These are phyloP conservation scores for Macroventuria anomochaeta DNA, from an alignment of 2,329 filamentous ascomycete species.

Conservation along the genomic window DNA sequence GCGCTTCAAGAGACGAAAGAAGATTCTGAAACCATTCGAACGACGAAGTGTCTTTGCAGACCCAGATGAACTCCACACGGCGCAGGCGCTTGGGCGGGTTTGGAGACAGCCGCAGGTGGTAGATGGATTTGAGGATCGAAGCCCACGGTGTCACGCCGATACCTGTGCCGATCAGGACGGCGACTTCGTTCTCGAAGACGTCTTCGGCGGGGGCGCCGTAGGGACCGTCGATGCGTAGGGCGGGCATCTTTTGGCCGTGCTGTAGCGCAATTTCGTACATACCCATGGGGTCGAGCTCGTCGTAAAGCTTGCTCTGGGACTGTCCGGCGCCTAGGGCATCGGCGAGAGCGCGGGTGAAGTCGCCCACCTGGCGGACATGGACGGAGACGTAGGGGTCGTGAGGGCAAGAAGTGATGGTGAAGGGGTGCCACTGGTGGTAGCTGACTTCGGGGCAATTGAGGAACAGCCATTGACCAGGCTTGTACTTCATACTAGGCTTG, in stretches of 20 bases:
- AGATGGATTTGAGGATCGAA: conserved; percentile 93
- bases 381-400: conserved; percentile 94
- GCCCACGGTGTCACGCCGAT: conserved; percentile 90
- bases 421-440: conserved; percentile 94
- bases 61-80: conserved; percentile 98
- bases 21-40: conserved; percentile 99
- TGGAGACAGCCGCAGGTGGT: conserved; percentile 88
- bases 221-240: conserved; percentile 88
- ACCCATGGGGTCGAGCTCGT: conserved; percentile 87
- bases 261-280: conserved; percentile 98
- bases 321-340: conserved; percentile 91
- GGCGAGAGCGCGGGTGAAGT: conserved; percentile 93
- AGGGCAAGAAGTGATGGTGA: conserved; percentile 98
- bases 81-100: conserved; percentile 89
- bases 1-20: conserved; percentile 85
- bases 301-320: conserved; percentile 87
- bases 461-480: conserved; percentile 98
- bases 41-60: conserved; percentile 91
- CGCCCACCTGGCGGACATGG: conserved; percentile 94
- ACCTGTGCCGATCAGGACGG: conserved; percentile 83
- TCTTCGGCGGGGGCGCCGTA: conserved; percentile 98
- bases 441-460: conserved; percentile 90
- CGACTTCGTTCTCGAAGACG: conserved; percentile 92
- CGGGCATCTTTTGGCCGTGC: conserved; percentile 91
- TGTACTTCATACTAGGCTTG: conserved; percentile 97